These are phyloP conservation scores for Macrotyloma uniflorum DNA, from an alignment of 306 rosid species.

Conservation along the genomic window DNA sequence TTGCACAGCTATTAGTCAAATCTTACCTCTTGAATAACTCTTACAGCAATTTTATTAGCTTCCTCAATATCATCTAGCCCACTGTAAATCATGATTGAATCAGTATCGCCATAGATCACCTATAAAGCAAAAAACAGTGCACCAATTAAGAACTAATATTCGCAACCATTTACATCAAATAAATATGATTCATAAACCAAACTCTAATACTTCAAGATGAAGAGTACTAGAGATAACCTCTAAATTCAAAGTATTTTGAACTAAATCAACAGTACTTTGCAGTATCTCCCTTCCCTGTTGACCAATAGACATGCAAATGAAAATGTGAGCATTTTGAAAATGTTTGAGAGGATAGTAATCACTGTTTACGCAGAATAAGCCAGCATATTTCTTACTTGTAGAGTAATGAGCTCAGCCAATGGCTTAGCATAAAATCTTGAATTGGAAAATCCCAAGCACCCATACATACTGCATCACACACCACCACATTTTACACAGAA, in stretches of 20 bases:
- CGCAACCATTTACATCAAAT: conserved; percentile 28
- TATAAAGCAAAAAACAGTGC: conserved; percentile 44
- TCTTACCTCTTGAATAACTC: conserved; percentile 92
- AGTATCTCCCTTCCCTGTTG: conserved; percentile 94
- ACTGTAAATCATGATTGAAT: conserved; percentile 95
- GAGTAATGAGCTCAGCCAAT: conserved; percentile 90
- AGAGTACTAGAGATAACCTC: conserved; percentile 64
- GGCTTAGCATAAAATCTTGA: conserved; percentile 98
- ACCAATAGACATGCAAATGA: conserved; percentile 40
- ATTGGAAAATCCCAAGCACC: conserved; percentile 95
- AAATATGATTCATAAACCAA: not conserved
- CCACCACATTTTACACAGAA: conserved; percentile 15
- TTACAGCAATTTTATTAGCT: conserved; percentile 79
- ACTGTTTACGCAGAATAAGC: conserved; percentile 27
- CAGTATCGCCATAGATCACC: conserved; percentile 98
- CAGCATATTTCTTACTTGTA: conserved; percentile 67
- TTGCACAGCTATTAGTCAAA: conserved; percentile 29
- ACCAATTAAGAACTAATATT: conserved; percentile 38
- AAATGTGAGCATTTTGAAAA: conserved; percentile 9
- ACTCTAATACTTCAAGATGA: conserved; percentile 39
- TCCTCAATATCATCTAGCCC: conserved; percentile 85
- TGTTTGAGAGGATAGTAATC: conserved; percentile 13
- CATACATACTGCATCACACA: conserved; percentile 86
- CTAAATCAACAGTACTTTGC: conserved; percentile 97
- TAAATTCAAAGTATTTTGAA: conserved; percentile 84